Percentiles rank a stretch among this genome's conserved stretches.
These are phyloP conservation scores for Tritrichomonas foetus DNA, from an alignment of 208 protist genomes.

Conservation along the genomic window DNA sequence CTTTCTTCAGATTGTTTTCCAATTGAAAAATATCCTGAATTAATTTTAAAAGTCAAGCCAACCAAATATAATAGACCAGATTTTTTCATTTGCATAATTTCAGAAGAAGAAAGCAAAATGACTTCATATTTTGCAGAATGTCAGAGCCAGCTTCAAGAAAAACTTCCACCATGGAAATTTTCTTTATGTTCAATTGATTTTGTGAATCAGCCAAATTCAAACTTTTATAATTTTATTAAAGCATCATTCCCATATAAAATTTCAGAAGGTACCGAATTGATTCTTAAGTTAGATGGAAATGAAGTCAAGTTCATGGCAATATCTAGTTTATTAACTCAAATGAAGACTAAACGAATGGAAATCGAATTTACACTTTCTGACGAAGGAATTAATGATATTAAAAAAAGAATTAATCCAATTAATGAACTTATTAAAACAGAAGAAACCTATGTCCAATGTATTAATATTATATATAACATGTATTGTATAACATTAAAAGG, in stretches of 20 bases:
- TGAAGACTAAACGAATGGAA: neutral
- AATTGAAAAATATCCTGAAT: too few species aligned
- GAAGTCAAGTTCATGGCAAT: neutral
- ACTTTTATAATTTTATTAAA: neutral
- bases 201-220: neutral
- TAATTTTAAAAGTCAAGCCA: too few species aligned
- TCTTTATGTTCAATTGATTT: neutral
- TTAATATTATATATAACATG: neutral
- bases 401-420: neutral
- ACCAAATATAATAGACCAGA: too few species aligned
- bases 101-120: neutral
- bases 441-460: neutral
- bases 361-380: neutral
- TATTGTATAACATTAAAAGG: neutral
- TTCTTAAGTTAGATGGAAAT: neutral
- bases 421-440: slow-evolving; percentile 19
- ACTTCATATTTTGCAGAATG: neutral
- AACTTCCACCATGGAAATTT: neutral
- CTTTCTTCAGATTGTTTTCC: too few species aligned
- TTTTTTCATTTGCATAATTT: neutral
- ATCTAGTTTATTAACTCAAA: neutral
- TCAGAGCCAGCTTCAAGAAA: neutral
- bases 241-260: neutral
- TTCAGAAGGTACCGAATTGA: neutral
- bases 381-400: neutral